Evolutionary conservation across 2,329 filamentous ascomycete genomes (phyloP), one percentile per base, ranked within the genome.

Genomic region (Pezizomycotina sp.): DNA sequence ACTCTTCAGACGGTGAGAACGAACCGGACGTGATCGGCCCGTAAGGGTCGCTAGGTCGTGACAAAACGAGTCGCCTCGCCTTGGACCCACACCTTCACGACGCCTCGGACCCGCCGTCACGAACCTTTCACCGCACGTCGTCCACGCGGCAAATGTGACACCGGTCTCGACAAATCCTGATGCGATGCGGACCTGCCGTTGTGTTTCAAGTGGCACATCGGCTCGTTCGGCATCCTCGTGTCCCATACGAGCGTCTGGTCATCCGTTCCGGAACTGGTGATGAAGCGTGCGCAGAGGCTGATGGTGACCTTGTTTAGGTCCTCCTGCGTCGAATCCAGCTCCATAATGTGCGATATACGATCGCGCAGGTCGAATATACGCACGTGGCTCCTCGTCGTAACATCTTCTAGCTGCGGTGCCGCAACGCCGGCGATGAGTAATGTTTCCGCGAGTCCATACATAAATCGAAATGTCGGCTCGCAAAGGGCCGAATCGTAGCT

Each of bases 281-380:
- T 19, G 31, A 47, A 52, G 8, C 22, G 26, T 20, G 36, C 28
- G 15, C 48, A 50, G 2, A 47, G 44, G 16, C 49, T 51, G 30
- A 50, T 46, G 3, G 48, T 49, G 16, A 52, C 46, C 15, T 31
- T 40, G 23, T 52, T 52, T 18, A 52, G 46, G 38, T 52, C 50
- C 16, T 19, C 40, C 23, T 52, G 50, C n/a, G 15, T 18, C 16
- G 38, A 48, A 24, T 42, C 33, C 14, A 47, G 34, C 12, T 48
- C 42, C 24, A 31, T 5, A 21, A 19, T 16, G 34, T 35, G 13
- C 42, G 44, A 14, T 21, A 23, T 21, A 30, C 31, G 14, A 31
- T 31, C 26, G 14, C n/a, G n/a, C 26, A 44, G 34, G 30, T 44
- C 36, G 21, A 30, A 44, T 18, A 44, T 33, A 20, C 41, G 29